These are phyloP conservation scores for Amanita jacksonii DNA, from an alignment of 768 basidiomycete species.

Conservation along the genomic window DNA sequence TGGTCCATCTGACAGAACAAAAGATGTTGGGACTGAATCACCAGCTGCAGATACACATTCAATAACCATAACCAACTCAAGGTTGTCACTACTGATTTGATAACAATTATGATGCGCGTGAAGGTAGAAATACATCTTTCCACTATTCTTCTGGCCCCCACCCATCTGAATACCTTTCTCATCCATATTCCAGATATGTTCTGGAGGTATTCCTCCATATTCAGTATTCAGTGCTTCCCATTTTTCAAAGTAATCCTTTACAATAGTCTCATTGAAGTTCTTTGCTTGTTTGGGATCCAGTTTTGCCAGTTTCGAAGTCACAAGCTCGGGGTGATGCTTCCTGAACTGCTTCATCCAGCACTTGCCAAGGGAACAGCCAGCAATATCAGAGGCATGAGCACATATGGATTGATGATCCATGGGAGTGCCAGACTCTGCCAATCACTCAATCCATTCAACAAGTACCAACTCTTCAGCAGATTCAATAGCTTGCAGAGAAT, in stretches of 20 bases:
- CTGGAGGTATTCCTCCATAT: conserved; percentile 9
- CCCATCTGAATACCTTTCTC: too few relatives aligned
- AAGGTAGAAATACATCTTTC: neutral
- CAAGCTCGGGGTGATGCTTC: too few relatives aligned
- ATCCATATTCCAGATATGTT: too few relatives aligned
- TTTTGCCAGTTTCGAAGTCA: too few relatives aligned
- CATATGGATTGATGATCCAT: too few relatives aligned
- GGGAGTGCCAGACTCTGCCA: too few relatives aligned
- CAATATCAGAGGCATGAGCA: too few relatives aligned
- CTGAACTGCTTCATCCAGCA: too few relatives aligned
- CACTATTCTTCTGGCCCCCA: conserved; percentile 14
- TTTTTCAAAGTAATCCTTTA: neutral
- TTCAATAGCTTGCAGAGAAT: too few relatives aligned
- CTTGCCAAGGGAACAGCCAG: neutral
- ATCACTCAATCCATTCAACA: too few relatives aligned
- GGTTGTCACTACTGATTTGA: conserved; percentile 21
- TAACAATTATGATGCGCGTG: conserved; percentile 10
- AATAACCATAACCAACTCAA: conserved; percentile 33
- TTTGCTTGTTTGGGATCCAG: neutral
- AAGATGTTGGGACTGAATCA: conserved; percentile 12
- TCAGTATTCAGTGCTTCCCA: neutral
- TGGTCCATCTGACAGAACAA: conserved; percentile 5
- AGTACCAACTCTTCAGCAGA: too few relatives aligned
- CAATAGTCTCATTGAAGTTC: conserved; percentile 2
- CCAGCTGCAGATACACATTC: conserved; percentile 31